These are phyloP conservation scores for Spergularia bocconei DNA, from an alignment of 148 eudicot genomes.

Conservation along the genomic window DNA sequence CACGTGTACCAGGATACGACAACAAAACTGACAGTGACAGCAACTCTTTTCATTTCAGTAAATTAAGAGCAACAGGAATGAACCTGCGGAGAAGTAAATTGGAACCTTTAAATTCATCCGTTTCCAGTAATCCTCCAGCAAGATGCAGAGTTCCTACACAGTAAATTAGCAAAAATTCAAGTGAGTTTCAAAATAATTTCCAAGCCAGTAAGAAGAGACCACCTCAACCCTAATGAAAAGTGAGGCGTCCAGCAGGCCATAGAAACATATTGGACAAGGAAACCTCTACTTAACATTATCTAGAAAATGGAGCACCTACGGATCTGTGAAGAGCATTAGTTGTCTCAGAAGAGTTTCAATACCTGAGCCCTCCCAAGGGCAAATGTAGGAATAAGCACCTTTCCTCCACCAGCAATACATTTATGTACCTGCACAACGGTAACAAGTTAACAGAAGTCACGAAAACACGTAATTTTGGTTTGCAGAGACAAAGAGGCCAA, in stretches of 20 bases:
- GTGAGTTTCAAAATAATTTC: neutral
- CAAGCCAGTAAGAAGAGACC: too few species aligned
- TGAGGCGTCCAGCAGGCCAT: too few species aligned
- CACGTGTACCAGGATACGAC: neutral
- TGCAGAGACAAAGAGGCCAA: neutral
- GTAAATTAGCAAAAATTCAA: slow-evolving; percentile 2
- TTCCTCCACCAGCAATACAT: slow-evolving; percentile 79
- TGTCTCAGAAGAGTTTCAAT: neutral
- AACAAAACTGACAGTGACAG: neutral
- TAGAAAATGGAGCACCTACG: neutral
- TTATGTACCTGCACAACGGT: slow-evolving; percentile 60
- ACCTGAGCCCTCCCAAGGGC: slow-evolving; percentile 99
- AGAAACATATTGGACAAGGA: neutral
- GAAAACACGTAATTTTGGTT: neutral
- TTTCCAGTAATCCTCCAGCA: slow-evolving; percentile 94
- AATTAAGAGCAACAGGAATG: slow-evolving; percentile 6
- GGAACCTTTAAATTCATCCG: slow-evolving; percentile 87
- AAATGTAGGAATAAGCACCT: slow-evolving; percentile 93
- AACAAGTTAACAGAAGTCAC: slow-evolving; percentile 5
- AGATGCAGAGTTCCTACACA: slow-evolving; percentile 73
- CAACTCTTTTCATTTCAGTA: neutral
- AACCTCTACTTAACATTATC: neutral
- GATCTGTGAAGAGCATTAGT: neutral
- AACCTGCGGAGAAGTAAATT: slow-evolving; percentile 94
- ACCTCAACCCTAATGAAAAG: too few species aligned